Evolutionary conservation across 1,284 basidiomycete species (phyloP).

Genomic region (Trichosporon inkin): DNA sequence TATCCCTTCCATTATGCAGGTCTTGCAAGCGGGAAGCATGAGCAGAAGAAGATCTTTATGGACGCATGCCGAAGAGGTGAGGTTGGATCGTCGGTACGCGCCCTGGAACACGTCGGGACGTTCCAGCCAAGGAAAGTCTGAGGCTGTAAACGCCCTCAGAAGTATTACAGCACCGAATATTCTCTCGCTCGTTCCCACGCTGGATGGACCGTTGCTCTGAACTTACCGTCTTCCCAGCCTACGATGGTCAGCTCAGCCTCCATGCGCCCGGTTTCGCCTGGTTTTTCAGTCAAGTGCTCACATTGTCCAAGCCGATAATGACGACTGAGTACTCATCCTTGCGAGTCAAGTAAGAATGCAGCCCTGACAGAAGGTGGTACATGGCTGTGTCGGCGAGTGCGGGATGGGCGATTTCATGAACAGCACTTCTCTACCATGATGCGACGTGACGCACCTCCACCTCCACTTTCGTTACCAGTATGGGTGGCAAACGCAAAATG

Average conservation of each 20-base stretch:
- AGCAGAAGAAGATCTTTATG: too few species aligned
- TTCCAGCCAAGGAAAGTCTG: too few species aligned
- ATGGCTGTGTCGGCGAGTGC: slow-evolving; percentile 43
- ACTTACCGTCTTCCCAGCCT: slow-evolving; percentile 82
- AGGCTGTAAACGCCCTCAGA: too few species aligned
- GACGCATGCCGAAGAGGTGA: too few species aligned
- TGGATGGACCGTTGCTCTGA: not conserved
- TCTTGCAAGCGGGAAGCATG: too few species aligned
- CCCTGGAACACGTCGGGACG: too few species aligned
- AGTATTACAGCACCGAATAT: too few species aligned
- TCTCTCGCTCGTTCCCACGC: not conserved
- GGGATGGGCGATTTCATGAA: not conserved
- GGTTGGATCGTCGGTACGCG: too few species aligned
- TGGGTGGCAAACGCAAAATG: not conserved
- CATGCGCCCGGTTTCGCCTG: too few species aligned
- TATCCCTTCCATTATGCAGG: too few species aligned
- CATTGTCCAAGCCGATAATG: slow-evolving; percentile 67
- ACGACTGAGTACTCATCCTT: slow-evolving; percentile 93
- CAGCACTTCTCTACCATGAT: not conserved
- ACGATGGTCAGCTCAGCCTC: not conserved
- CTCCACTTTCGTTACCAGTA: not conserved
- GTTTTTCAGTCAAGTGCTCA: slow-evolving; percentile 18
- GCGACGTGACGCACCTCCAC: not conserved
- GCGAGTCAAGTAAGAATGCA: slow-evolving; percentile 81
- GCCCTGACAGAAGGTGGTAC: slow-evolving; percentile 86